phyloP scores from a whole-genome alignment of 176 grass and related monocot genomes.

The Musa beccarii region DNA sequence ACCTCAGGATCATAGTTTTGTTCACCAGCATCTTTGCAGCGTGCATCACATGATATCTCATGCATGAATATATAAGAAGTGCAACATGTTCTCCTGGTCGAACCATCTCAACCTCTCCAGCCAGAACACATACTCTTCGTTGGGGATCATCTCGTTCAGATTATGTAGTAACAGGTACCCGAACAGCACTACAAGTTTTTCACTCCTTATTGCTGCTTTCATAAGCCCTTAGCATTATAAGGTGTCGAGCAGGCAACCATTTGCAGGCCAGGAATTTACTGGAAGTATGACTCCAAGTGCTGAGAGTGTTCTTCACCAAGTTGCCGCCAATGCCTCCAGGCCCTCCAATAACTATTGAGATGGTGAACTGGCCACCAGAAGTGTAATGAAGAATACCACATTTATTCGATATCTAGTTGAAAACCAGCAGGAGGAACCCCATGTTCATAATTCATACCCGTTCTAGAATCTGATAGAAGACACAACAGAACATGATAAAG shows the following conservation, averaged over 20 bases:
- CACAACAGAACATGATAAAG: no score
- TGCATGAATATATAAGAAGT: slow-evolving; percentile 74
- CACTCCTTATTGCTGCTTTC: slow-evolving; percentile 93
- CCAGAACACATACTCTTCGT: slow-evolving; percentile 66
- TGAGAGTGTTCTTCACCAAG: slow-evolving; percentile 87
- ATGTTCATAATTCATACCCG: slow-evolving; percentile 45
- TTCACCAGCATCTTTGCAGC: slow-evolving; percentile 72
- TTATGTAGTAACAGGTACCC: slow-evolving; percentile 83
- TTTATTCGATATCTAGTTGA: slow-evolving; percentile 96
- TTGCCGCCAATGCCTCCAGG: slow-evolving; percentile 84
- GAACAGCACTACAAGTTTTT: slow-evolving; percentile 78
- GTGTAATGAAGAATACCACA: slow-evolving; percentile 98
- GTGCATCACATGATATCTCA: slow-evolving; percentile 95
- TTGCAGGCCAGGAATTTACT: slow-evolving; percentile 84
- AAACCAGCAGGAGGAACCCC: slow-evolving; percentile 90
- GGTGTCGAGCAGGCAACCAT: slow-evolving; percentile 96
- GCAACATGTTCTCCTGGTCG: slow-evolving; percentile 71
- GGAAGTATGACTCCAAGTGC: slow-evolving; percentile 84
- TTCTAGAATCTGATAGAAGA: no score
- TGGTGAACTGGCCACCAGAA: slow-evolving; percentile 84
- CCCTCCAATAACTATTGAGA: slow-evolving; percentile 78
- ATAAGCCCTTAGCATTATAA: slow-evolving; percentile 90
- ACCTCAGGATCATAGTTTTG: slow-evolving; percentile 73
- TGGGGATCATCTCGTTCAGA: slow-evolving; percentile 72
- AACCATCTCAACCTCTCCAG: slow-evolving; percentile 90